Evolutionary conservation across 73 alveolate genomes (phyloP).

Genomic region (Diophrys appendiculata): DNA sequence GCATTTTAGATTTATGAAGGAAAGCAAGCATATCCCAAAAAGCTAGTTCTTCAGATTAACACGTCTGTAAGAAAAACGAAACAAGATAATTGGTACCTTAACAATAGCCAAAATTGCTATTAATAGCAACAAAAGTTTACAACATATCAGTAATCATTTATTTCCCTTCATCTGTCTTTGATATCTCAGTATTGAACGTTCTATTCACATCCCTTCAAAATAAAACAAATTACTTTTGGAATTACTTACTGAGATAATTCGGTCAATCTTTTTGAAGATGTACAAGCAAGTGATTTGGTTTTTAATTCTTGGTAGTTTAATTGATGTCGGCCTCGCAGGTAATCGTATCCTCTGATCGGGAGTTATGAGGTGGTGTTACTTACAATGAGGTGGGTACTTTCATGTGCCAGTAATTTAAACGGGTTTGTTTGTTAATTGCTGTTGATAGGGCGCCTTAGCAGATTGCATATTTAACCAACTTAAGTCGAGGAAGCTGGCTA

Average conservation of each 20-base stretch:
- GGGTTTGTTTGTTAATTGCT: too few species aligned
- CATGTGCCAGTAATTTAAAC: too few species aligned
- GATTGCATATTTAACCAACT: not conserved
- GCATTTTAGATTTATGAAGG: not conserved
- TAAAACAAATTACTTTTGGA: not conserved
- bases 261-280: not conserved
- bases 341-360: not conserved
- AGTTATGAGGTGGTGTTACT: too few species aligned
- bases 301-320: not conserved
- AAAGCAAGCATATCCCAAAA: not conserved
- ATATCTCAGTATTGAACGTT: not conserved
- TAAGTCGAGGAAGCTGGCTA: not conserved
- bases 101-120: not conserved
- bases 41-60: not conserved
- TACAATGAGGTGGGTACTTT: too few species aligned
- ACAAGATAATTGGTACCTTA: not conserved
- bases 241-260: not conserved
- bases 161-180: not conserved
- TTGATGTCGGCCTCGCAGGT: not conserved
- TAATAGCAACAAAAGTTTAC: not conserved
- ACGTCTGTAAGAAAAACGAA: not conserved
- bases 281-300: not conserved
- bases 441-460: not conserved
- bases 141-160: not conserved
- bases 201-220: not conserved